These are phyloP conservation scores for Kazachstania kunashirensis DNA, from an alignment of 805 yeast genomes.

Conservation along the genomic window DNA sequence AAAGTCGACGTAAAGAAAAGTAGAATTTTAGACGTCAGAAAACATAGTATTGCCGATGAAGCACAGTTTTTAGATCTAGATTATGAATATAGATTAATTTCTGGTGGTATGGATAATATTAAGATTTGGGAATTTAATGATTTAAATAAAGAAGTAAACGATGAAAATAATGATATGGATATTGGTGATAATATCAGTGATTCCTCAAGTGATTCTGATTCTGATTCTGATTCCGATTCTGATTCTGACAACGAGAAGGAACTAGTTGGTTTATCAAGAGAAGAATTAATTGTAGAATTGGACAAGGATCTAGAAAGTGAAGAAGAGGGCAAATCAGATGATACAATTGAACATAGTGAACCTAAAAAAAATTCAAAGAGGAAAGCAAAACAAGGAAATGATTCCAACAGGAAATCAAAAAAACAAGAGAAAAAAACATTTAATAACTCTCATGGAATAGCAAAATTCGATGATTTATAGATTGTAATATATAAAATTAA, in stretches of 20 bases:
- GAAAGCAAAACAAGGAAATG: conserved; percentile 4
- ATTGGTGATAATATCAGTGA: conserved; percentile 12
- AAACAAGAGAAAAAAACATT: conserved; percentile 36
- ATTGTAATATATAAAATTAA: too few relatives aligned
- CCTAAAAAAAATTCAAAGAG: conserved; percentile 2
- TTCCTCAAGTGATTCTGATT: conserved; percentile 21
- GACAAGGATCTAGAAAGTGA: conserved; percentile 19
- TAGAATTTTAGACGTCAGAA: conserved; percentile 51
- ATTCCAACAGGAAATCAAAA: conserved; percentile 23
- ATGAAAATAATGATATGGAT: conserved; percentile 4
- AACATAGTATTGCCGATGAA: conserved; percentile 64
- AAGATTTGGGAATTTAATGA: conserved; percentile 56
- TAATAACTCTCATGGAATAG: conserved; percentile 53
- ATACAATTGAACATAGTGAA: conserved; percentile 4
- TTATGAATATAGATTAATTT: conserved; percentile 63
- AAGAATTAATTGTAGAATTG: conserved; percentile 26
- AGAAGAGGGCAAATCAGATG: conserved; percentile 7
- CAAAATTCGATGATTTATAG: conserved; percentile 51
- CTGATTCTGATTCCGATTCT: background rate
- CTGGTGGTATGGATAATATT: conserved; percentile 75
- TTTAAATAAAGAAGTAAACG: conserved; percentile 22
- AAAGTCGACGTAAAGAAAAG: conserved; percentile 59
- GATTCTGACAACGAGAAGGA: conserved; percentile 10
- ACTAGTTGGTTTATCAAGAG: conserved; percentile 20
- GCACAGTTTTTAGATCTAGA: conserved; percentile 72